Base-by-base conservation (phyloP, 305 asterid genomes). In the Fraxinus albicans region DNA sequence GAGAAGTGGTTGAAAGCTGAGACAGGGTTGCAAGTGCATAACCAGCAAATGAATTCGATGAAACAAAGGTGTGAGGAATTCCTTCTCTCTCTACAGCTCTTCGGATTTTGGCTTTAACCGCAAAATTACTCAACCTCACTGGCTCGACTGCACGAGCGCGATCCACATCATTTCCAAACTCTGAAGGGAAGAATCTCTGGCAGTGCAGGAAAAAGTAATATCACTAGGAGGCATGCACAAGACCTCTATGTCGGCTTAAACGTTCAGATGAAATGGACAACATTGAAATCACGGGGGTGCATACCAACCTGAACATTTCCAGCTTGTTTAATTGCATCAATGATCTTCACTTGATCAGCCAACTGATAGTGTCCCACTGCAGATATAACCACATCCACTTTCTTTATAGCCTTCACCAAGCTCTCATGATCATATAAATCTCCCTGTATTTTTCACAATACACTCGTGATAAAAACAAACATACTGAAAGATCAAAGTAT, bases 321-420 rank as follows among this genome's bases (percentile, higher is more conserved):
- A 69, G 81, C 77, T 82, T 82, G 72, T 47, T 82, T 82, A 50
- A 82, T 76, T 34, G 85, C 85, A 3, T 63, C 29, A 40, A 82
- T 76, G 78, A 77, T 77, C 38, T 77, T 80, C 12, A 67, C 81
- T 40, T 82, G 80, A 82, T 82, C 80, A 13, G 77, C 42, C 44
- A 73, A 33, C 44, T 36, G 29, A n/a, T 3, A 8, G 6, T 21
- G 44, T 3, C 40, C 38, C 10, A 82, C 82, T 27, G 81, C 78
- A 69, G 85, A 77, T 21, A 82, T 87, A 33, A 85, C 90, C 75
- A 87, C 88, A 33, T 83, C 88, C 25, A 85, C 90, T 60, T 85
- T 79, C 50, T 85, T 87, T 36, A 85, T 85, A 2, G 83, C 86
- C 9, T 74, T 80, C 27, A 87, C 82, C 86, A 84, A 87, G 73